A percentile compares a stretch with the other conserved stretches of the same genome.
phyloP scores from a whole-genome alignment of 1,284 basidiomycete genomes.

The Phaffia rhodozyma region DNA sequence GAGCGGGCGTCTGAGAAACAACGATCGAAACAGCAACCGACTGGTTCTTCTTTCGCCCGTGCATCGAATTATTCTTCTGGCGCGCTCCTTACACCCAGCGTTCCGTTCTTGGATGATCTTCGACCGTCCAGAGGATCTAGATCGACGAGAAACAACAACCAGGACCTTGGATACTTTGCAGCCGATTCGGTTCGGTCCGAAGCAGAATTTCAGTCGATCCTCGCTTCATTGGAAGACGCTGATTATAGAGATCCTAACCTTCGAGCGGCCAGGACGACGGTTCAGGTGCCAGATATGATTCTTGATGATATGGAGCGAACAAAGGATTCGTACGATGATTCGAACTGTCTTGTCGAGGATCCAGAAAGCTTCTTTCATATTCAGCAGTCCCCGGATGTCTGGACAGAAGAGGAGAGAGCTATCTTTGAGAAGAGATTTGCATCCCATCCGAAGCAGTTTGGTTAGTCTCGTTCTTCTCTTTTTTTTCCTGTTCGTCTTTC shows the following conservation, averaged over 20 bases:
- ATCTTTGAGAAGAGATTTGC: conserved; percentile 73
- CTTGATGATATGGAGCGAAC: conserved; percentile 48
- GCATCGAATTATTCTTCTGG: not conserved
- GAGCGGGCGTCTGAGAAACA: conserved; percentile 6
- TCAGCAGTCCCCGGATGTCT: conserved; percentile 37
- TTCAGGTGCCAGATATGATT: conserved; percentile 84
- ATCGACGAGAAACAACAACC: conserved; percentile 9
- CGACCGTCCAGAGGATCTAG: conserved; percentile 7
- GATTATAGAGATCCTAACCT: conserved; percentile 83
- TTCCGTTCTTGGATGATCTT: not conserved
- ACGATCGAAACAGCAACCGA: not conserved
- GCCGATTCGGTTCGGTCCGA: conserved; percentile 85
- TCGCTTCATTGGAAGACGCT: conserved; percentile 80
- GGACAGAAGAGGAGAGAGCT: conserved; percentile 76
- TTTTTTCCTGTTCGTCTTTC: not conserved
- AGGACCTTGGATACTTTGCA: conserved; percentile 37
- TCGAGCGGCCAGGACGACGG: conserved; percentile 76
- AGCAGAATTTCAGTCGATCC: conserved; percentile 92
- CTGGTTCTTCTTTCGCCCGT: not conserved
- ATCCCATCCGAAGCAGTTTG: conserved; percentile 85
- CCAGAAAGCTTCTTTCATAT: conserved; percentile 57
- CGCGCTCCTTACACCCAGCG: too few species aligned
- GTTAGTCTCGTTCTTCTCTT: conserved; percentile 33
- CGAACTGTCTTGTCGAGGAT: conserved; percentile 66
- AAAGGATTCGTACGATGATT: conserved; percentile 65